Base-by-base conservation (phyloP, 495 filamentous ascomycete genomes). In the Jackrogersella minutella region DNA sequence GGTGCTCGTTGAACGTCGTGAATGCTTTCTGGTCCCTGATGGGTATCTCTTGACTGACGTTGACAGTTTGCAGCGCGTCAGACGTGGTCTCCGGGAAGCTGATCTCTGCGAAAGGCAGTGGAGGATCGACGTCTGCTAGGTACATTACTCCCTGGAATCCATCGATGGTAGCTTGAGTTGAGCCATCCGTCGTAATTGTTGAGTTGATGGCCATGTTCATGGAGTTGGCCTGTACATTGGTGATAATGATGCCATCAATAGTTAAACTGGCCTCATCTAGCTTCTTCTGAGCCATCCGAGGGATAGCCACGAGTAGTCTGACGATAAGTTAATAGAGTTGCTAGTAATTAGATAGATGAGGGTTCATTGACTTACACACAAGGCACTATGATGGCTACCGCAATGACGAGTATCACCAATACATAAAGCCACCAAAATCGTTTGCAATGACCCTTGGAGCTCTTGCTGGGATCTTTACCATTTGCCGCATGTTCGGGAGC, bases 381-480 rank as follows among this genome's bases (percentile, higher is more conserved):
- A 22, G 89, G 78, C 1, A 87, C 78, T 17, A 91, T 79, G 13
- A 93, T 73, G 56, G 91, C 78, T 22, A 88, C 31, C 14, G 50
- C 74, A 19, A 85, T 71, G 28, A 82, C 69, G 56, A 88, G 73
- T 67, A 91, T 76, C 24, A 81, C 69, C 60, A 91, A 81, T 60
- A 91, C 69, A 72, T 91, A 84, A 66, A 81, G 75, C 91, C 90
- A 93, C 91, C 91, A 93, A 67, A 85, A 92, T 66, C 79, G 74
- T 50, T 53, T 67, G 60, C 77, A 80, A 66, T 84, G 81, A n/a
- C 77, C 74, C 44, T 59, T 72, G 8, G 34, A 21, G 33, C 26
- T 57, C 26, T 36, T 51, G 2, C 51, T 40, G 22, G 33, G 7
- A 7, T 5, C 13, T 16, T 28, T 57, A 11, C 16, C 36, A 37